These are phyloP conservation scores for Ascochyta fabae DNA, from an alignment of 2,329 filamentous ascomycete species.

Conservation along the genomic window DNA sequence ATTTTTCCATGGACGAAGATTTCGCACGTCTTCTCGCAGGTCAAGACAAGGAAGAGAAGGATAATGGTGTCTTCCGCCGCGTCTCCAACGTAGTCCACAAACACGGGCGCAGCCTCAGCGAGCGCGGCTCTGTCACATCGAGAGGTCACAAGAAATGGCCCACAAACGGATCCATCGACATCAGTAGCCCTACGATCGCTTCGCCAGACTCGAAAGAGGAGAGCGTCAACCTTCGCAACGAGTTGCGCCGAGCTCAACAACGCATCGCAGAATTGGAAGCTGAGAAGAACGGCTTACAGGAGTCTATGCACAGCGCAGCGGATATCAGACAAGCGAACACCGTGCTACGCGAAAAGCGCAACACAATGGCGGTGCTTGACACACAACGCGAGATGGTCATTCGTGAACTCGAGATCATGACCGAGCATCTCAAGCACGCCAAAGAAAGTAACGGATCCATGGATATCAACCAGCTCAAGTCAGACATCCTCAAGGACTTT, in stretches of 20 bases:
- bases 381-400: slow-evolving; percentile 96
- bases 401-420: slow-evolving; percentile 86
- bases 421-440: slow-evolving; percentile 83
- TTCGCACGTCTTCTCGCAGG: slow-evolving; percentile 86
- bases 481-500: slow-evolving; percentile 67
- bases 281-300: slow-evolving; percentile 67
- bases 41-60: slow-evolving; percentile 62
- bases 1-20: slow-evolving; percentile 95
- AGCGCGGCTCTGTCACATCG: slow-evolving; percentile 53
- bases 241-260: slow-evolving; percentile 81
- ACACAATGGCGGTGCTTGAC: slow-evolving; percentile 92
- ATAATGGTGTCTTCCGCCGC: slow-evolving; percentile 70
- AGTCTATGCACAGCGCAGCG: slow-evolving; percentile 62
- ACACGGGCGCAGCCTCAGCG: slow-evolving; percentile 87
- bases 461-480: slow-evolving; percentile 74
- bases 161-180: slow-evolving; percentile 55
- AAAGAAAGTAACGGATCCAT: slow-evolving; percentile 81
- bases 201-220: slow-evolving; percentile 60
- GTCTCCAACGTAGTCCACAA: slow-evolving; percentile 88
- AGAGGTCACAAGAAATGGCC: slow-evolving; percentile 50
- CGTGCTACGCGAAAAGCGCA: slow-evolving; percentile 88
- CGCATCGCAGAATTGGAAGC: slow-evolving; percentile 84
- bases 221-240: slow-evolving; percentile 63
- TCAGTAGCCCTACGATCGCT: slow-evolving; percentile 74
- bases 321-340: slow-evolving; percentile 81